These are phyloP conservation scores for Tilletia caries DNA, from an alignment of 1,284 basidiomycete genomes.

Conservation along the genomic window DNA sequence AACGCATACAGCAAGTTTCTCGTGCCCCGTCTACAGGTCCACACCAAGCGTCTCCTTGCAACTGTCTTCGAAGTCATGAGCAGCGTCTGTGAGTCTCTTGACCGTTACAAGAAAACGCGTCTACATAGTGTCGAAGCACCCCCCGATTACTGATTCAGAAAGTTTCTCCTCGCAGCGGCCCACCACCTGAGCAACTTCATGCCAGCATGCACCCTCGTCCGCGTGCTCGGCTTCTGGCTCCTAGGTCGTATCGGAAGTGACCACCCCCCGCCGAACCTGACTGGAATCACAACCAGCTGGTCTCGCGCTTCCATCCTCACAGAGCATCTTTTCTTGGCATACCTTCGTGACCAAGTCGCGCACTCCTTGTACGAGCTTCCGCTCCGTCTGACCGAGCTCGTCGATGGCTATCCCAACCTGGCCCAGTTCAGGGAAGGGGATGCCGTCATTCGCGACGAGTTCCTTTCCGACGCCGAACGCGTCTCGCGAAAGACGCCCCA, in stretches of 20 bases:
- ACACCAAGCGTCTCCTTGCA: conserved; percentile 29
- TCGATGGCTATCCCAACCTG: conserved; percentile 31
- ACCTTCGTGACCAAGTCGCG: conserved; percentile 32
- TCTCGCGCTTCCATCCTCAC: conserved; percentile 20
- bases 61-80: conserved; percentile 36
- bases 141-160: background rate
- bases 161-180: conserved; percentile 18
- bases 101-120: background rate
- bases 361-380: conserved; percentile 36
- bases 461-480: conserved; percentile 5
- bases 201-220: conserved; percentile 31
- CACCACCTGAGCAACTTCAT: conserved; percentile 39
- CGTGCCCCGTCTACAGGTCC: conserved; percentile 26
- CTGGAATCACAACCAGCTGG: conserved; percentile 20
- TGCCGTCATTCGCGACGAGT: background rate
- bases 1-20: conserved; percentile 30
- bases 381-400: conserved; percentile 32
- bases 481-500: conserved; percentile 15
- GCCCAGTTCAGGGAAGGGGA: background rate
- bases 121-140: too few species aligned
- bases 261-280: conserved; percentile 30
- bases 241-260: conserved; percentile 34
- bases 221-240: conserved; percentile 37
- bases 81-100: conserved; percentile 18
- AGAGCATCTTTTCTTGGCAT: conserved; percentile 41